Conservation (phyloP, 2,329 filamentous ascomycete genomes). For the Epichloe hybrida region DNA sequence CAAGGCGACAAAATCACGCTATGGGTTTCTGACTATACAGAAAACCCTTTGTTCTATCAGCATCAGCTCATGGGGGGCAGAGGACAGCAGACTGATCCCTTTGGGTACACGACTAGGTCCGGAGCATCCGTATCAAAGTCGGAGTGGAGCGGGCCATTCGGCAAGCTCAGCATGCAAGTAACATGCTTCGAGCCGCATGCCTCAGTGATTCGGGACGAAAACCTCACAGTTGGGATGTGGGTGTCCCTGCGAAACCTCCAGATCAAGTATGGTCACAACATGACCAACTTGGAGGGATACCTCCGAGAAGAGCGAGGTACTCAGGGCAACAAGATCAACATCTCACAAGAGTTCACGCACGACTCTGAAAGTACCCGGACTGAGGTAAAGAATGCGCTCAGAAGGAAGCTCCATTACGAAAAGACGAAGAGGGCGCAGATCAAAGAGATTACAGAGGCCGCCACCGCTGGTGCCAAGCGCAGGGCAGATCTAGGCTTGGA, state of each 20-base stretch:
- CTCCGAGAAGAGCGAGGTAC: slow-evolving; percentile 46
- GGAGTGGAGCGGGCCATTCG: slow-evolving; percentile 63
- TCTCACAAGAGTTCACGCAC: slow-evolving; percentile 34
- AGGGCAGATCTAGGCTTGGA: slow-evolving; percentile 16
- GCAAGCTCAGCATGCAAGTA: slow-evolving; percentile 57
- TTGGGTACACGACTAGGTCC: slow-evolving; percentile 33
- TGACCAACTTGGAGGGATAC: slow-evolving; percentile 53
- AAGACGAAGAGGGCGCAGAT: slow-evolving; percentile 28
- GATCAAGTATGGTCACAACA: slow-evolving; percentile 42
- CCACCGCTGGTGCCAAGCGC: slow-evolving; percentile 25
- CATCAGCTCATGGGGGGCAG: slow-evolving; percentile 22
- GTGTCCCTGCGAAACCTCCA: slow-evolving; percentile 60
- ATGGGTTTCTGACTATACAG: slow-evolving; percentile 74
- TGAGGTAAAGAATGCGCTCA: slow-evolving; percentile 42
- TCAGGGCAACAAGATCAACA: slow-evolving; percentile 35
- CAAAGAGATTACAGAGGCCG: slow-evolving; percentile 24
- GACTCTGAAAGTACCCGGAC: slow-evolving; percentile 31
- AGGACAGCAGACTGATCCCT: slow-evolving; percentile 37
- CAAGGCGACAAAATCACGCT: slow-evolving; percentile 38
- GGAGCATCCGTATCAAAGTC: slow-evolving; percentile 9
- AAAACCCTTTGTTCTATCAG: slow-evolving; percentile 50
- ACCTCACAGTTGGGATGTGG: slow-evolving; percentile 46
- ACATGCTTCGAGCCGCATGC: slow-evolving; percentile 59
- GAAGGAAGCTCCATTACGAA: slow-evolving; percentile 51
- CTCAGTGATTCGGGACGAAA: slow-evolving; percentile 32